Conservation (phyloP, 352 stramenopile genomes). For the Globisporangium yorkense region DNA sequence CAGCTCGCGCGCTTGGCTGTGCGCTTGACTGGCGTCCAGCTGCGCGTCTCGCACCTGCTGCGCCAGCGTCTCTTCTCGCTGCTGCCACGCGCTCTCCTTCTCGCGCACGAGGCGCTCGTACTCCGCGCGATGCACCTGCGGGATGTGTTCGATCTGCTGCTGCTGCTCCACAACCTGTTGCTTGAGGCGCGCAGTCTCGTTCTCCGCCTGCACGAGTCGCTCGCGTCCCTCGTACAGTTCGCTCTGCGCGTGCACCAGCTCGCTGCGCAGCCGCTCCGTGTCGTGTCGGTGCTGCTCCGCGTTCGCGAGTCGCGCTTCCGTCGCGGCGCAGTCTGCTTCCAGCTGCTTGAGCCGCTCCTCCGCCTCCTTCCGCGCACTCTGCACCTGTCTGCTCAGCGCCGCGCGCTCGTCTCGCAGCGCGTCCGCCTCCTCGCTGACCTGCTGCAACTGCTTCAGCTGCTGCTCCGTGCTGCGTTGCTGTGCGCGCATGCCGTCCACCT, state of each 20-base stretch:
- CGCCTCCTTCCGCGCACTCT: not conserved
- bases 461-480: conserved; percentile 19
- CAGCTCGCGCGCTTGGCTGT: conserved; percentile 16
- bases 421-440: conserved; percentile 44
- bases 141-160: conserved; percentile 17
- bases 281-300: conserved; percentile 32
- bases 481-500: conserved; percentile 12
- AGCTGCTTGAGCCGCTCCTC: conserved; percentile 48
- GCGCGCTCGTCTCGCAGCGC: conserved; percentile 39
- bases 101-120: conserved; percentile 16
- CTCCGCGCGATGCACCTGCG: conserved; percentile 16
- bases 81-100: conserved; percentile 25
- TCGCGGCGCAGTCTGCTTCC: conserved; percentile 47
- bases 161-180: conserved; percentile 12
- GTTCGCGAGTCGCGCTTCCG: conserved; percentile 37
- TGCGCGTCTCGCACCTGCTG: conserved; percentile 17
- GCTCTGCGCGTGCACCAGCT: conserved; percentile 32
- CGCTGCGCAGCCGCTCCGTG: conserved; percentile 28
- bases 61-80: conserved; percentile 21
- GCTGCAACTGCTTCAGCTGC: conserved; percentile 28
- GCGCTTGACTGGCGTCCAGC: conserved; percentile 11
- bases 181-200: conserved; percentile 14
- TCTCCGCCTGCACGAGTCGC: conserved; percentile 19
- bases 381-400: conserved; percentile 30
- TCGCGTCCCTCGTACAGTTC: conserved; percentile 28